phyloP scores from a whole-genome alignment of 2,329 filamentous ascomycete species.

The Amauroascus verrucosus region DNA sequence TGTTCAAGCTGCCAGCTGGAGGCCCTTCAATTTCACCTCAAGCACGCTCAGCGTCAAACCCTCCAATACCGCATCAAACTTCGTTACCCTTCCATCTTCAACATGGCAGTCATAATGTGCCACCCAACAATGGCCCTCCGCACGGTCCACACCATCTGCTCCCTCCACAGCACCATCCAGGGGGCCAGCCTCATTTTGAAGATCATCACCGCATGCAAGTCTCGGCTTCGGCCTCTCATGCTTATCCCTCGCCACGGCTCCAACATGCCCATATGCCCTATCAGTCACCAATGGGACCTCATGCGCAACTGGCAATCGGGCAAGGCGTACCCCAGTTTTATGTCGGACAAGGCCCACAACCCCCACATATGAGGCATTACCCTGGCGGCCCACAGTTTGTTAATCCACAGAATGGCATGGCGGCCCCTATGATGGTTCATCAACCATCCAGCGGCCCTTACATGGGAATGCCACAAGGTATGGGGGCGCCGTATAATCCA shows the following conservation, averaged over 20 bases:
- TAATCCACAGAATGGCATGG: conserved; percentile 61
- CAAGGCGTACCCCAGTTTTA: conserved; percentile 63
- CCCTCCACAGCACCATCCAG: conserved; percentile 60
- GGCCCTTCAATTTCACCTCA: conserved; percentile 58
- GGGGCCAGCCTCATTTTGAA: conserved; percentile 57
- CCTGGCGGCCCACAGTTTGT: conserved; percentile 65
- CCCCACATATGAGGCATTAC: conserved; percentile 60
- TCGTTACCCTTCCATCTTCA: conserved; percentile 77
- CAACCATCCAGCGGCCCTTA: conserved; percentile 57
- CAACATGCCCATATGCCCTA: conserved; percentile 60
- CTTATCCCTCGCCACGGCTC: conserved; percentile 74
- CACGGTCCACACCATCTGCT: conserved; percentile 63
- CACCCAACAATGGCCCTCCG: conserved; percentile 60
- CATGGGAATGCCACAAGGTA: conserved; percentile 60
- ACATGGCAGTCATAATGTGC: conserved; percentile 57
- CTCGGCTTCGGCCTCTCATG: conserved; percentile 70
- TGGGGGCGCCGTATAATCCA: conserved; percentile 54
- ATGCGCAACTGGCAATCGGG: conserved; percentile 59
- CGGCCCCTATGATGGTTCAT: conserved; percentile 73
- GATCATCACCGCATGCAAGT: conserved; percentile 84
- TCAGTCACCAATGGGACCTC: conserved; percentile 56
- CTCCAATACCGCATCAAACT: conserved; percentile 64
- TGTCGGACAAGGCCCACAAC: conserved; percentile 60
- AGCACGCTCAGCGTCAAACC: conserved; percentile 51
- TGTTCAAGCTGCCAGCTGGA: conserved; percentile 60